These are phyloP conservation scores for Sporobolomyces phaffii DNA, from an alignment of 768 basidiomycete genomes.

Conservation along the genomic window DNA sequence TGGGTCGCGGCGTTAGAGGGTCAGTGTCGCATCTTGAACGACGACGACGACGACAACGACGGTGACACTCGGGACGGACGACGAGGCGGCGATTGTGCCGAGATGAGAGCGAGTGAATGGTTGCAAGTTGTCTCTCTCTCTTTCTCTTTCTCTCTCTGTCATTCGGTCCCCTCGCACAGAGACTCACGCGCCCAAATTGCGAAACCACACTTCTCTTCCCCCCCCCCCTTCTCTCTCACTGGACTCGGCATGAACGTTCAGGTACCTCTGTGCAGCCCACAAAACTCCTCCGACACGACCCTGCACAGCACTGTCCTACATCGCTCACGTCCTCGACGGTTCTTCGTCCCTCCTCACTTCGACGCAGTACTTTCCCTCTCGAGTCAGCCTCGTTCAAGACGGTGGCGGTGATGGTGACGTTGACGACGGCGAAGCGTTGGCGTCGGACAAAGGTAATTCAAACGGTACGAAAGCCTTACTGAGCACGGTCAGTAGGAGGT, in stretches of 20 bases:
- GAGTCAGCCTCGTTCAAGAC: no score
- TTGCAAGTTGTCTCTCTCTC: neutral
- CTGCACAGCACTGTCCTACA: slow-evolving; percentile 97
- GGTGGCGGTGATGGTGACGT: no score
- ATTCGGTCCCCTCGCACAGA: neutral
- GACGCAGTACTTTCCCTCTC: slow-evolving; percentile 63
- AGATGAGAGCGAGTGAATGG: slow-evolving; percentile 63
- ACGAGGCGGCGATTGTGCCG: slow-evolving; percentile 66
- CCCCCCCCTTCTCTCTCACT: slow-evolving; percentile 89
- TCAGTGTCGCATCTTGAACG: neutral
- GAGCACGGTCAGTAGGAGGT: slow-evolving; percentile 86
- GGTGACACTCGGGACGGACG: no score
- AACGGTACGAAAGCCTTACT: slow-evolving; percentile 54
- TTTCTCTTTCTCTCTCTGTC: neutral
- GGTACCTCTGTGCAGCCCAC: slow-evolving; percentile 67
- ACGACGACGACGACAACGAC: neutral
- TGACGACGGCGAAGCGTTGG: no score
- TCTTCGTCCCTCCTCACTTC: slow-evolving; percentile 88
- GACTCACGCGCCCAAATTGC: no score
- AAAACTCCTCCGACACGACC: slow-evolving; percentile 52
- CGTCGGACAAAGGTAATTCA: neutral
- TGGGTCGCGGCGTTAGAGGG: slow-evolving; percentile 10
- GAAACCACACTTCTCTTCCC: neutral
- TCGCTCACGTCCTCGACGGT: slow-evolving; percentile 83
- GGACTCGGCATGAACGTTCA: slow-evolving; percentile 18